Base-by-base conservation (phyloP, 768 basidiomycete genomes). In the Leucogyrophana mollusca region DNA sequence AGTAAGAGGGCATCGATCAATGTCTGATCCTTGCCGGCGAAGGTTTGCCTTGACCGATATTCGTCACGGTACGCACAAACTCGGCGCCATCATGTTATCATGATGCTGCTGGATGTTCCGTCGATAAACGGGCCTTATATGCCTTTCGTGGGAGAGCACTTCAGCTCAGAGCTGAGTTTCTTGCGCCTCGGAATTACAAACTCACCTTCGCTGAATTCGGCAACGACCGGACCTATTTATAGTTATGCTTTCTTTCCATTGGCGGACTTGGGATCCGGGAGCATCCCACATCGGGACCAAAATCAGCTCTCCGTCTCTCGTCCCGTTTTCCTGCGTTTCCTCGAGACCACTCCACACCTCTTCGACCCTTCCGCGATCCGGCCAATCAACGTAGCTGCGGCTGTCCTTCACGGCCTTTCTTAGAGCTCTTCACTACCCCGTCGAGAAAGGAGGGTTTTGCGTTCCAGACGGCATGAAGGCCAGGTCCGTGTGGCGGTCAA, bases 91-190 rank as follows among this genome's bases (percentile, higher is more conserved):
- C 60, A 62, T 20, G 38, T 25, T 23, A 62, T n/a, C n/a, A n/a
- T n/a, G n/a, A n/a, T 45, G 3, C 53, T 56, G 13, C 52, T 27
- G 14, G 44, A 43, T 23, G 50, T 43, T 14, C 60, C 60, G 10
- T 60, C 60, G 36, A 62, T 59, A 38, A 61, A 58, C 2, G 60
- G 56, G 27, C 52, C 60, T 61, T 16, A 33, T 18, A n/a, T n/a
- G n/a, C n/a, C n/a, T n/a, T n/a, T n/a, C n/a, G 22, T 18, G 17
- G 27, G 16, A n/a, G n/a, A 40, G 20, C n/a, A 18, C 16, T 25
- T n/a, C 23, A 17, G 25, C n/a, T n/a, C n/a, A n/a, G n/a, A n/a
- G n/a, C 18, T 10, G 24, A 7, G 21, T 18, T 34, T 34, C 9
- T 14, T 18, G 14, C 39, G n/a, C 7, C 6, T 16, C 17, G 17